Evolutionary conservation across 805 yeast genomes (phyloP).

Genomic region (Priceomyces carsonii): DNA sequence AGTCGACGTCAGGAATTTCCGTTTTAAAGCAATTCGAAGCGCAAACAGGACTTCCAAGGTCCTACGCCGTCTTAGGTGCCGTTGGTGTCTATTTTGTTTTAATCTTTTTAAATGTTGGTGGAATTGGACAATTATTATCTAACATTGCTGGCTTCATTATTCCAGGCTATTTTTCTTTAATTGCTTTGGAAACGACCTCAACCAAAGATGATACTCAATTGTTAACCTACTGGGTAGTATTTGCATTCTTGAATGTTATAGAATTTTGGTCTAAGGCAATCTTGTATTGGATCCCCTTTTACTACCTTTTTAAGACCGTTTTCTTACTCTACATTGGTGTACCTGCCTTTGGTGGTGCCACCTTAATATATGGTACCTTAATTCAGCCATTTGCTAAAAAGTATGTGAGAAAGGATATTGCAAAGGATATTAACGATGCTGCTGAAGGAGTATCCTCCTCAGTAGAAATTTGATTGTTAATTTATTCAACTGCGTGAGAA

Average conservation of each 20-base stretch:
- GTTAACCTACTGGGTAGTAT: conserved; percentile 98
- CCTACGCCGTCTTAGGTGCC: conserved; percentile 74
- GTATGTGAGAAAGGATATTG: conserved; percentile 30
- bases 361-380: conserved; percentile 59
- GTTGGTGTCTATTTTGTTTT: conserved; percentile 69
- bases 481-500: neutral
- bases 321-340: conserved; percentile 85
- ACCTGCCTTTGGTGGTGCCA: conserved; percentile 88
- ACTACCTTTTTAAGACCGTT: conserved; percentile 89
- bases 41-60: conserved; percentile 68
- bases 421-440: conserved; percentile 49
- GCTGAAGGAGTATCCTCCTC: conserved; percentile 43
- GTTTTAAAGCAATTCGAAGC: conserved; percentile 39
- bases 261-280: conserved; percentile 97
- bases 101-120: conserved; percentile 88
- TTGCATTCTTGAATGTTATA: conserved; percentile 82
- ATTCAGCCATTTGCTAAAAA: conserved; percentile 66
- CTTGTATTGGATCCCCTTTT: conserved; percentile 94
- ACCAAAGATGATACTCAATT: conserved; percentile 81
- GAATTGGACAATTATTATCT: conserved; percentile 90
- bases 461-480: conserved; percentile 16
- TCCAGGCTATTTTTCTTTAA: conserved; percentile 86
- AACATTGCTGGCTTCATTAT: conserved; percentile 88
- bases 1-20: conserved; percentile 32
- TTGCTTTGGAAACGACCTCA: conserved; percentile 73